Evolutionary conservation across 1,284 basidiomycete genomes (phyloP).

Genomic region (Ganoderma sinense): DNA sequence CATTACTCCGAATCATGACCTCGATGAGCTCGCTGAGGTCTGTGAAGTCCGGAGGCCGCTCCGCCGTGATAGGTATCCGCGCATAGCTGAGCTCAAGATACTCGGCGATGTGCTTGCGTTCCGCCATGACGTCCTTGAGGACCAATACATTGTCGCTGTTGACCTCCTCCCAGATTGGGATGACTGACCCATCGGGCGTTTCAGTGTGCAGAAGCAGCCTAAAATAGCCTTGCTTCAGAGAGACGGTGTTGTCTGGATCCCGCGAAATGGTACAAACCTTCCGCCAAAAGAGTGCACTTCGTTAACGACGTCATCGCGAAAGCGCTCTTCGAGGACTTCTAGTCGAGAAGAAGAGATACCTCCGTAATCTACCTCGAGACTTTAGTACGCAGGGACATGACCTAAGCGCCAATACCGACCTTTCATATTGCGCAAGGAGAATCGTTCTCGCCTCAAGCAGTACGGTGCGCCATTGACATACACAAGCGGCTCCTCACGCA

Average conservation of each 20-base stretch:
- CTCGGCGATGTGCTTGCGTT: conserved; percentile 50
- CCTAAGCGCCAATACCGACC: conserved; percentile 47
- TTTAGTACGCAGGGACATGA: conserved; percentile 10
- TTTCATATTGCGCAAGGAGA: conserved; percentile 88
- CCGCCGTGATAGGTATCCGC: conserved; percentile 92
- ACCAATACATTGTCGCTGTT: conserved; percentile 81
- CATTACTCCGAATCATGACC: conserved; percentile 80
- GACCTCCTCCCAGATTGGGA: conserved; percentile 96
- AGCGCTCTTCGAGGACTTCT: conserved; percentile 90
- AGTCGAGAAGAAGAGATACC: conserved; percentile 90
- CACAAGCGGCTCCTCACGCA: conserved; percentile 94
- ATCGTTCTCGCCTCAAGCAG: conserved; percentile 81
- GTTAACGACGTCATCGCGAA: conserved; percentile 88
- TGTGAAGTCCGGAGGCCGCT: conserved; percentile 73
- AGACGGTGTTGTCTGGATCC: neutral
- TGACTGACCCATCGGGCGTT: conserved; percentile 86
- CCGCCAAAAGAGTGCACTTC: conserved; percentile 89
- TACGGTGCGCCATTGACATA: conserved; percentile 92
- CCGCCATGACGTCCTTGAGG: conserved; percentile 90
- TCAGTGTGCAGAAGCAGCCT: conserved; percentile 93
- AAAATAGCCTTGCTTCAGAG: neutral
- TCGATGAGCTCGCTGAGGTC: conserved; percentile 83
- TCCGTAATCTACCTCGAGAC: conserved; percentile 73
- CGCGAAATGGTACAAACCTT: conserved; percentile 49
- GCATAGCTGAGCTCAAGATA: conserved; percentile 78